Percentiles rank a stretch among this genome's conserved stretches.
phyloP scores from a whole-genome alignment of 2,329 filamentous ascomycete species.

The Nemania serpens region DNA sequence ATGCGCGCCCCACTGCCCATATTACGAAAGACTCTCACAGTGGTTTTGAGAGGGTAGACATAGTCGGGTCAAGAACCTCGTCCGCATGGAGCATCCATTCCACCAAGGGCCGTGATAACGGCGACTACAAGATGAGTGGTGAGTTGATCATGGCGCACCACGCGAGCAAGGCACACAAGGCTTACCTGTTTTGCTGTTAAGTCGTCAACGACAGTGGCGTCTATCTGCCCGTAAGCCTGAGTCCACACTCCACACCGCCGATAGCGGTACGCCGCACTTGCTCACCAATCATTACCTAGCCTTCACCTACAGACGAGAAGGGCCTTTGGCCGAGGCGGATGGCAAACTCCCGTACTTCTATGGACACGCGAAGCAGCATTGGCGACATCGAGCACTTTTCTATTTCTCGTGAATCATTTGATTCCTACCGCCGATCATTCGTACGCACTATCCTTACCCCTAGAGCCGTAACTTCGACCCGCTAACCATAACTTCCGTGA shows the following conservation, averaged over 20 bases:
- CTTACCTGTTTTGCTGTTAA: slow-evolving; percentile 46
- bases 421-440: slow-evolving; percentile 94
- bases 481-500: slow-evolving; percentile 12
- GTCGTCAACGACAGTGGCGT: slow-evolving; percentile 96
- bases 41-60: slow-evolving; percentile 66
- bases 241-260: background rate
- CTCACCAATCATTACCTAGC: slow-evolving; percentile 53
- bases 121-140: slow-evolving; percentile 83
- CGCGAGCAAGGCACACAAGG: slow-evolving; percentile 4
- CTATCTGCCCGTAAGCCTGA: slow-evolving; percentile 78
- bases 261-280: slow-evolving; percentile 26
- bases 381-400: slow-evolving; percentile 91
- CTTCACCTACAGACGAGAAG: slow-evolving; percentile 87
- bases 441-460: slow-evolving; percentile 58
- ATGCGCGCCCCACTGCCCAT: slow-evolving; percentile 47
- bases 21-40: slow-evolving; percentile 49
- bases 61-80: slow-evolving; percentile 64
- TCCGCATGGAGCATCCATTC: slow-evolving; percentile 66
- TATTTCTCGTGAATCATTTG: slow-evolving; percentile 95
- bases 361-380: slow-evolving; percentile 61
- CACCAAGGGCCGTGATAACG: slow-evolving; percentile 64
- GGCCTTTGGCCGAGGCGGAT: slow-evolving; percentile 71
- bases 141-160: slow-evolving; percentile 43
- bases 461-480: background rate
- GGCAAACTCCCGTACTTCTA: slow-evolving; percentile 58